Base-by-base conservation (phyloP, 164 flowering plant genomes). In the Buxus sempervirens region DNA sequence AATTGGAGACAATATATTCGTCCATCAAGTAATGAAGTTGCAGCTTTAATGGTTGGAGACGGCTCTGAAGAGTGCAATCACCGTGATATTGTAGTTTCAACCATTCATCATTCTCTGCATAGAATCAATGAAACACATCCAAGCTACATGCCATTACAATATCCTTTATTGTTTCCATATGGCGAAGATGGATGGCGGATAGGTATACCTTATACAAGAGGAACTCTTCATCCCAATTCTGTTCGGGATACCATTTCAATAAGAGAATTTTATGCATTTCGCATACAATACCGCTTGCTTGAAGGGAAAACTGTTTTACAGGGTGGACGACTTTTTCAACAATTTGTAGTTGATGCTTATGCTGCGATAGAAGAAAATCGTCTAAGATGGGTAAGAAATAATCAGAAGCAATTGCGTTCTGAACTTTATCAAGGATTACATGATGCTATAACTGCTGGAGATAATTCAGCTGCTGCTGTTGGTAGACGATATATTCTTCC, bases 341-440 rank as follows among this genome's bases (percentile, higher is more conserved):
- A 75, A 63, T 75, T 55, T 22, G 7, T 75, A 1, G 78, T 75
- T 3, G 74, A 66, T 60, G 70, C 58, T 4, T 73, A 27, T 21
- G 42, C 64, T 25, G 27, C 21, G 9, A 23, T 74, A 18, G 73
- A 74, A 28, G 4, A 58, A 58, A 56, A 58, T 12, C 13, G 63
- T 0, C 23, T 58, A 27, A 12, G 41, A 5, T 60, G 23, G 45
- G 23, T 60, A 24, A 26, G 26, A 4, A 32, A 15, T 5, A 62
- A 41, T 0, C 15, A 49, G 10, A 6, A 23, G 9, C 15, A 21
- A 64, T 13, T 56, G 2, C 9, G 63, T 6, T 1, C 28, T 2
- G 49, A 73, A 9, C 18, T 67, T 5, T 21, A 60, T 24, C 0
- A 60, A 20, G 41, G 41, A 4, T 1, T 54, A 9, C 18, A 14